Evolutionary conservation across 306 rosid species (phyloP), one percentile per base, ranked within the genome.

Genomic region (Myrica gale): DNA sequence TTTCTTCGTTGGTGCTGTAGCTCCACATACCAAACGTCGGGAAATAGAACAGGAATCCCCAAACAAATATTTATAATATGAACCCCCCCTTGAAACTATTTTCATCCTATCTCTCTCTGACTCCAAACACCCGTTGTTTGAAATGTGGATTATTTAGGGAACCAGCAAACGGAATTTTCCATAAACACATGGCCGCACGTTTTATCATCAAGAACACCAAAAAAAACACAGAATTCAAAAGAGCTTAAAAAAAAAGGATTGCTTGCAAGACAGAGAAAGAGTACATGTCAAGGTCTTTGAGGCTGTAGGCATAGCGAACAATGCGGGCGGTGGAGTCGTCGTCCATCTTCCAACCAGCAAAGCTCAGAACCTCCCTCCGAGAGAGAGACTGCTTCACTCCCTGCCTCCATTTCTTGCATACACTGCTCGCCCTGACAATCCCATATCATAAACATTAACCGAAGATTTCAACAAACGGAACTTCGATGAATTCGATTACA

Each of bases 341-440:
- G 51, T 95, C 97, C 99, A 95, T 95, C 72, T 84, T 89, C 91
- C 91, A 88, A 79, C 96, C 97, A 13, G 93, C 93, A 84, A 95
- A 90, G 81, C 93, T 89, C 68, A 96, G 82, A 81, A 74, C 77
- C 69, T 87, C 82, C 73, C 85, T 92, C 8, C 88, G 70, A 37
- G 93, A 91, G 54, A 95, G 57, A 69, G 97, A 92, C 70, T 79
- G 93, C 66, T 83, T 89, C 79, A 88, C 97, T 62, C 91, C 99
- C 80, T 87, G 88, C 77, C 86, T 90, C 99, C 99, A 95, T 78
- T 88, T 95, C 89, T 93, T 87, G 76, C 99, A 92, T 44, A 95
- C 99, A 52, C 88, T 42, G 74, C 97, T 85, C 6, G 97, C 96
- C 80, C 97, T 94, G 79, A 9, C 39, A 76, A 72, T 56, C 74